These are phyloP conservation scores for Carex scoparia DNA, from an alignment of 176 grass and related monocot species.

Conservation along the genomic window DNA sequence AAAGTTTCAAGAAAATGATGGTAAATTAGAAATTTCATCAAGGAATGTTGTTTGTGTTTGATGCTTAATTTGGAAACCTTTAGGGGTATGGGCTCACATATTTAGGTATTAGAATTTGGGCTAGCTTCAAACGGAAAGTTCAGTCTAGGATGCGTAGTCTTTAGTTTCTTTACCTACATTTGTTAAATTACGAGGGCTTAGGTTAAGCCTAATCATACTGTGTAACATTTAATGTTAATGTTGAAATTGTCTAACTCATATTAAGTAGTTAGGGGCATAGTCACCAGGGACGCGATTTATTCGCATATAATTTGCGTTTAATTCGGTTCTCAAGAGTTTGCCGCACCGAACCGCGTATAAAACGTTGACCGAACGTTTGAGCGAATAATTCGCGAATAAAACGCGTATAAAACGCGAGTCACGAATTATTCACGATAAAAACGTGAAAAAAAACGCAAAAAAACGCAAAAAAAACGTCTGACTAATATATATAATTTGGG, in stretches of 20 bases:
- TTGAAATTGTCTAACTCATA: neutral
- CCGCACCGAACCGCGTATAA: too few relatives aligned
- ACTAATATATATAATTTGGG: too few relatives aligned
- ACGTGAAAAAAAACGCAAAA: too few relatives aligned
- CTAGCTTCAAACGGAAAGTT: neutral
- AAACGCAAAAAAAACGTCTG: too few relatives aligned
- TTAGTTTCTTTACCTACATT: neutral
- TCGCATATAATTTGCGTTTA: too few relatives aligned
- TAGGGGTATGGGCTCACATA: neutral
- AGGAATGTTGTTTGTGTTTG: neutral
- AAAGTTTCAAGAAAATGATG: neutral
- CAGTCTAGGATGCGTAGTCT: neutral
- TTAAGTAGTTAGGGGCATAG: too few relatives aligned
- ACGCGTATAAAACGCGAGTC: too few relatives aligned
- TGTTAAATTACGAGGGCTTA: neutral
- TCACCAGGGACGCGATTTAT: too few relatives aligned
- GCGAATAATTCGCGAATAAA: too few relatives aligned
- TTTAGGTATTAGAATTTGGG: neutral
- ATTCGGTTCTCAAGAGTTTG: too few relatives aligned
- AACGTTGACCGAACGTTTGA: too few relatives aligned
- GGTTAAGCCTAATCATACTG: neutral
- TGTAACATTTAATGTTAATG: neutral
- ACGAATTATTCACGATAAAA: too few relatives aligned
- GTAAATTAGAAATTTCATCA: neutral
- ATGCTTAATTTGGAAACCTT: neutral